A percentile compares a stretch with the other conserved stretches of the same genome.
Evolutionary conservation across 2,329 filamentous ascomycete genomes (phyloP).

Genomic region (Aspergillus sp.): DNA sequence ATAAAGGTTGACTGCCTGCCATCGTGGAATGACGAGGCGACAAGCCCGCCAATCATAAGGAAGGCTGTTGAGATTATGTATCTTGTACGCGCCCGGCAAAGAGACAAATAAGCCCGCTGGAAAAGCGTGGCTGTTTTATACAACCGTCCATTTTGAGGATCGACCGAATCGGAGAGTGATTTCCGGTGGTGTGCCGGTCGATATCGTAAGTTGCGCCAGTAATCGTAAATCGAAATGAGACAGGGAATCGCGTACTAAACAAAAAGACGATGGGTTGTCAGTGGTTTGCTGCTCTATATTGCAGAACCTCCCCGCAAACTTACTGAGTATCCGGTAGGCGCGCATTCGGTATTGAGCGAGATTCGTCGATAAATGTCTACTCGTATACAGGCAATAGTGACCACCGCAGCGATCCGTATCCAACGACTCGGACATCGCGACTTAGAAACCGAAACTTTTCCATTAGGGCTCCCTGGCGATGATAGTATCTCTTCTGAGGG

Average conservation of each 20-base stretch:
- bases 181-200: constrained; percentile 13
- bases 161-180: constrained; percentile 7
- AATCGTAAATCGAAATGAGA: constrained; percentile 35
- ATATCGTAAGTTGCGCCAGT: constrained; percentile 23
- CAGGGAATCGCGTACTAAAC: constrained; percentile 34
- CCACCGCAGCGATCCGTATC: constrained; percentile 15
- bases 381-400: constrained; percentile 21
- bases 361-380: constrained; percentile 36
- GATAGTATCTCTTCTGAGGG: constrained; percentile 9
- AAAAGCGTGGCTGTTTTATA: constrained; percentile 16
- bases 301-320: constrained; percentile 7
- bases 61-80: constrained; percentile 33
- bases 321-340: constrained; percentile 27
- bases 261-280: constrained; percentile 8
- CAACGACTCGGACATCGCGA: constrained; percentile 14
- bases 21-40: constrained; percentile 26
- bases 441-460: constrained; percentile 2
- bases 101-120: constrained; percentile 21
- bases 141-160: constrained; percentile 10
- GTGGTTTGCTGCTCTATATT: neutral
- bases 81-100: constrained; percentile 28
- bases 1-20: constrained; percentile 42
- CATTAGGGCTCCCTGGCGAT: constrained; percentile 3
- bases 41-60: constrained; percentile 31
- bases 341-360: constrained; percentile 38